Evolutionary conservation across 2,329 filamentous ascomycete genomes (phyloP).

Genomic region (Lecanosticta acicola): DNA sequence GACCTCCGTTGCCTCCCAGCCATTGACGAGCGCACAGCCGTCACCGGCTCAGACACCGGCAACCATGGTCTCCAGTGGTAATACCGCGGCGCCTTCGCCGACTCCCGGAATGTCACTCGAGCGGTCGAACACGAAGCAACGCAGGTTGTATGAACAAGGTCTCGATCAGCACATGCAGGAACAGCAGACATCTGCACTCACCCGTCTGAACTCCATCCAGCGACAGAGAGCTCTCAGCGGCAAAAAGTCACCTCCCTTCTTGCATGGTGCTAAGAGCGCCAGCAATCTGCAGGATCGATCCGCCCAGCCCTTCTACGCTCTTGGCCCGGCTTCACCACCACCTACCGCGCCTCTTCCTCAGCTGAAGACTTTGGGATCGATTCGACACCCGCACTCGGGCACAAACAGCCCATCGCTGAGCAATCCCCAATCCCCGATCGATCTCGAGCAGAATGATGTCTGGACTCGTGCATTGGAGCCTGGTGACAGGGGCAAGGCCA

Average conservation of each 20-base stretch:
- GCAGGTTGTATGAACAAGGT: conserved; percentile 76
- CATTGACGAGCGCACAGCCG: conserved; percentile 33
- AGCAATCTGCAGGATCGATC: conserved; percentile 56
- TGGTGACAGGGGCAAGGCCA: conserved; percentile 75
- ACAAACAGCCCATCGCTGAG: conserved; percentile 36
- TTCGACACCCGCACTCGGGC: conserved; percentile 31
- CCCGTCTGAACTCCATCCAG: conserved; percentile 72
- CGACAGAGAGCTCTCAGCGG: conserved; percentile 52
- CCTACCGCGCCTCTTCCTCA: conserved; percentile 33
- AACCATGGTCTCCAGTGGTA: conserved; percentile 17
- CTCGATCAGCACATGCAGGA: conserved; percentile 74
- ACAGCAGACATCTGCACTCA: conserved; percentile 69
- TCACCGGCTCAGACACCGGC: conserved; percentile 49
- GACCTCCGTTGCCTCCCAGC: conserved; percentile 78
- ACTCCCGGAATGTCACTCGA: conserved; percentile 43
- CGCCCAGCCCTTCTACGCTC: conserved; percentile 26
- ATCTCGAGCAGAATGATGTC: conserved; percentile 58
- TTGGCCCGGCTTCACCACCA: conserved; percentile 38
- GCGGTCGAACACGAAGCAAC: conserved; percentile 62
- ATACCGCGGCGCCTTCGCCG: conserved; percentile 25
- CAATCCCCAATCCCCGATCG: conserved; percentile 50
- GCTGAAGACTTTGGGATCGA: conserved; percentile 32
- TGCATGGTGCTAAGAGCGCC: conserved; percentile 49
- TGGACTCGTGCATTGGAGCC: conserved; percentile 62
- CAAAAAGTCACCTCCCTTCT: conserved; percentile 43